Evolutionary conservation across 2,329 filamentous ascomycete species (phyloP), one percentile per base, ranked within the genome.

Genomic region (Diaporthe batatas): DNA sequence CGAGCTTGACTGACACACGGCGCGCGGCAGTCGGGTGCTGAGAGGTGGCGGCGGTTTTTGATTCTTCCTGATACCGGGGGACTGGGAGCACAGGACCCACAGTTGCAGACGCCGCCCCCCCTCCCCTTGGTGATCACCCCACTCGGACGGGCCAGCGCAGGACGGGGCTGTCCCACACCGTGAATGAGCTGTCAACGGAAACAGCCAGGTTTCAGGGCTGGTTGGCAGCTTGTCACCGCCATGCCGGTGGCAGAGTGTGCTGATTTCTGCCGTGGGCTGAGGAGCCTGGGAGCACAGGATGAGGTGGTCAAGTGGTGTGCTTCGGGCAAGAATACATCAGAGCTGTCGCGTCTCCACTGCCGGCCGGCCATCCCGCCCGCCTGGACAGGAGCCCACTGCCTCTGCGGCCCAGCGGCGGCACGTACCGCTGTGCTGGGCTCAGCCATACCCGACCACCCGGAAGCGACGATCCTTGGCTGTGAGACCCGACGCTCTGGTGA

Each of bases 401-500:
- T 39, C 49, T 39, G 42, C 54, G 54, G 36, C 54, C 10, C 55
- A 39, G 55, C 55, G 29, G 68, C 55, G 44, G 53, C 67, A 69
- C 39, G 54, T 70, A 70, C 68, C 68, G 44, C 68, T 34, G 18
- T 12, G 32, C 34, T 62, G 68, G 68, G 55, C 44, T 59, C 68
- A 53, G 34, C 68, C 32, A 57, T 68, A 44, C 68, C 68, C 68
- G 68, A 57, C 68, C 44, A 29, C 49, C 39, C 68, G 68, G 68
- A 70, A 62, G 55, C 68, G 68, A 70, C 55, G 34, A 62, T 70
- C 68, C 68, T 70, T 70, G 57, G 55, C 55, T 70, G 55, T 34
- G 55, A 62, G 49, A 70, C 68, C 68, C 68, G 68, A 70, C 23
- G 34, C 44, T 53, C n/a, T 70, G 68, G 68, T 32, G 62, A 23